Evolutionary conservation across 495 filamentous ascomycete species (phyloP).

Genomic region (Aspergillus baeticus): DNA sequence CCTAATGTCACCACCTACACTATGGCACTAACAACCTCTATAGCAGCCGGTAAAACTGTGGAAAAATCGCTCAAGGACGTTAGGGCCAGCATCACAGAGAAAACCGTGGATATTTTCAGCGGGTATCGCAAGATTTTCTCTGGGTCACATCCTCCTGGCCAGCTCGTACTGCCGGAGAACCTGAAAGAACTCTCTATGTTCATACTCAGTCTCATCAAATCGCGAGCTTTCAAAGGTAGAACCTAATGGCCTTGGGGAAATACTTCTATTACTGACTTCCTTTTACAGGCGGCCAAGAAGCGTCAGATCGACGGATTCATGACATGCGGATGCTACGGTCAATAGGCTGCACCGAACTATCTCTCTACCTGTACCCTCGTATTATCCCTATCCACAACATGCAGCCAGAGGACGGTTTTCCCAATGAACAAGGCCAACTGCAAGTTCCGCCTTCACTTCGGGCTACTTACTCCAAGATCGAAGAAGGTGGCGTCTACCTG

Average conservation of each 20-base stretch:
- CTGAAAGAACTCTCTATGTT: conserved; percentile 98
- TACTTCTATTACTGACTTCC: conserved; percentile 1
- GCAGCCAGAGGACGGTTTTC: conserved; percentile 72
- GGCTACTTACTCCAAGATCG: conserved; percentile 86
- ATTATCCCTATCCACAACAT: conserved; percentile 92
- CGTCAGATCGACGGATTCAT: conserved; percentile 86
- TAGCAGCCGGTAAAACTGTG: conserved; percentile 75
- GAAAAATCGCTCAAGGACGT: conserved; percentile 85
- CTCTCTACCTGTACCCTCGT: conserved; percentile 91
- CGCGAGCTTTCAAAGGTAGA: conserved; percentile 82
- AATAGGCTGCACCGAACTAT: conserved; percentile 81
- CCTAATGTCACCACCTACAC: background rate
- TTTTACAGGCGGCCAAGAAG: conserved; percentile 67
- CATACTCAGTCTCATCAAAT: conserved; percentile 90
- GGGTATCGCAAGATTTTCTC: conserved; percentile 91
- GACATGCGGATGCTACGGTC: conserved; percentile 87
- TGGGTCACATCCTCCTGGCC: conserved; percentile 81
- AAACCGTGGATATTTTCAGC: conserved; percentile 91
- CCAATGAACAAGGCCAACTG: conserved; percentile 83
- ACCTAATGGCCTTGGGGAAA: background rate
- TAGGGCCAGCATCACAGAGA: conserved; percentile 79
- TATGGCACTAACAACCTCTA: conserved; percentile 1
- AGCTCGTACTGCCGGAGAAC: conserved; percentile 92
- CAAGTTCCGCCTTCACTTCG: conserved; percentile 65
- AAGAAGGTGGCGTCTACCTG: conserved; percentile 94